Percentiles rank a stretch among this genome's conserved stretches.
phyloP scores from a whole-genome alignment of 2,329 filamentous ascomycete genomes.

The Graphium sp. region DNA sequence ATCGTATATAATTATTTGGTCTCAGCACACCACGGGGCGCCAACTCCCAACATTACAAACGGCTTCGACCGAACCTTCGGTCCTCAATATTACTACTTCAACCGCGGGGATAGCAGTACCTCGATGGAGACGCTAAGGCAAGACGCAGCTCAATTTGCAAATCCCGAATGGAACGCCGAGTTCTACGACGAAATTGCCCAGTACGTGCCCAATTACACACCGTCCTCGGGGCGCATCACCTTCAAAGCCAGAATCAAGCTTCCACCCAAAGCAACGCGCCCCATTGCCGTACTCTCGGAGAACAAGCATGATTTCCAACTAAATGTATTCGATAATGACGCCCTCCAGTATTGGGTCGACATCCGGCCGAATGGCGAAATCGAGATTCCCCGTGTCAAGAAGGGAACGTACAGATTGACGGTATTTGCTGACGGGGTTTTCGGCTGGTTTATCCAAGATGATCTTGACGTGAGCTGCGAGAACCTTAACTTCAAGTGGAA shows the following conservation, averaged over 20 bases:
- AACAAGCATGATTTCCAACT: constrained; percentile 15
- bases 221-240: constrained; percentile 29
- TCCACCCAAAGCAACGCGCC: constrained; percentile 28
- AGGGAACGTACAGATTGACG: constrained; percentile 43
- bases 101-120: constrained; percentile 13
- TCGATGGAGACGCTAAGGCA: constrained; percentile 5
- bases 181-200: constrained; percentile 49
- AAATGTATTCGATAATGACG: constrained; percentile 30
- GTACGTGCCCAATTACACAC: constrained; percentile 40
- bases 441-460: constrained; percentile 38
- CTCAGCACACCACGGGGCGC: constrained; percentile 46
- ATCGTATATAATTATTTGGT: constrained; percentile 49
- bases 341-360: constrained; percentile 46
- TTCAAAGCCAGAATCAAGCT: constrained; percentile 32
- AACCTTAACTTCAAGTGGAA: constrained; percentile 27
- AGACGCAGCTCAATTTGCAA: constrained; percentile 34
- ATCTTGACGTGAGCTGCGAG: constrained; percentile 21
- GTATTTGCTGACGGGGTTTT: constrained; percentile 47
- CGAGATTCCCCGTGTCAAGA: constrained; percentile 34
- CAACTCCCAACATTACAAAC: constrained; percentile 44
- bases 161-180: constrained; percentile 34
- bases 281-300: constrained; percentile 34
- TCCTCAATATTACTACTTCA: constrained; percentile 47
- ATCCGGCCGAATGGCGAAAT: constrained; percentile 28
- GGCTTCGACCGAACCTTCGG: constrained; percentile 51